These are phyloP conservation scores for Quercus gilva DNA, from an alignment of 306 rosid species.

Conservation along the genomic window DNA sequence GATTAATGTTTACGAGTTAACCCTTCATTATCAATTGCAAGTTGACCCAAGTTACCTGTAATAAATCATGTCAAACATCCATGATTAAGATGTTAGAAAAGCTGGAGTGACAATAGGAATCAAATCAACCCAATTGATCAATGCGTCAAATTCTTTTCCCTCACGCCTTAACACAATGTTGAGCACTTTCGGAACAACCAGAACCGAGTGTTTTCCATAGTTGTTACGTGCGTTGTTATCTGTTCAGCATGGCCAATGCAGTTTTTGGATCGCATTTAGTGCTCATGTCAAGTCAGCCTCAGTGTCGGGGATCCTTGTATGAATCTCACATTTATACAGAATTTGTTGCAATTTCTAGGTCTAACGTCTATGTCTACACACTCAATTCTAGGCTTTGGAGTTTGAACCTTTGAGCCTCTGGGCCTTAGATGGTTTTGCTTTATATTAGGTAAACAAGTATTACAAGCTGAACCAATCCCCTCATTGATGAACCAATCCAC, in stretches of 20 bases:
- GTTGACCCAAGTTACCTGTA: slow-evolving; percentile 12
- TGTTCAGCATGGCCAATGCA: slow-evolving; percentile 22
- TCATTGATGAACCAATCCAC: background rate
- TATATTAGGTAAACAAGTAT: too few relatives aligned
- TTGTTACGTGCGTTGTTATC: slow-evolving; percentile 10
- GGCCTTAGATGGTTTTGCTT: too few relatives aligned
- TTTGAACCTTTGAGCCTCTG: too few relatives aligned
- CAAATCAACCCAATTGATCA: slow-evolving; percentile 32
- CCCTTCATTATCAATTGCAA: background rate
- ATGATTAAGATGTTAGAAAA: slow-evolving; percentile 51
- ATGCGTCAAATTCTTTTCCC: slow-evolving; percentile 27
- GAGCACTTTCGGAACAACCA: slow-evolving; percentile 31
- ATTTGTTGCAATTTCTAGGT: too few relatives aligned
- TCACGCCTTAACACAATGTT: slow-evolving; percentile 40
- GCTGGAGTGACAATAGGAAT: slow-evolving; percentile 19
- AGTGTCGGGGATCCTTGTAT: slow-evolving; percentile 5
- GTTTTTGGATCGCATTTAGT: slow-evolving; percentile 28
- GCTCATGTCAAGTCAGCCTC: slow-evolving; percentile 39
- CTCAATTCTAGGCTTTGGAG: too few relatives aligned
- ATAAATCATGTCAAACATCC: slow-evolving; percentile 24
- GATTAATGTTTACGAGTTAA: background rate
- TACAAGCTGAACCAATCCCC: background rate
- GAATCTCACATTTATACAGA: background rate
- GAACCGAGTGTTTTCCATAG: slow-evolving; percentile 18
- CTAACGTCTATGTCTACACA: too few relatives aligned